Evolutionary conservation across 331 rosid species (phyloP).

Genomic region (Rhamnella rubrinervis): DNA sequence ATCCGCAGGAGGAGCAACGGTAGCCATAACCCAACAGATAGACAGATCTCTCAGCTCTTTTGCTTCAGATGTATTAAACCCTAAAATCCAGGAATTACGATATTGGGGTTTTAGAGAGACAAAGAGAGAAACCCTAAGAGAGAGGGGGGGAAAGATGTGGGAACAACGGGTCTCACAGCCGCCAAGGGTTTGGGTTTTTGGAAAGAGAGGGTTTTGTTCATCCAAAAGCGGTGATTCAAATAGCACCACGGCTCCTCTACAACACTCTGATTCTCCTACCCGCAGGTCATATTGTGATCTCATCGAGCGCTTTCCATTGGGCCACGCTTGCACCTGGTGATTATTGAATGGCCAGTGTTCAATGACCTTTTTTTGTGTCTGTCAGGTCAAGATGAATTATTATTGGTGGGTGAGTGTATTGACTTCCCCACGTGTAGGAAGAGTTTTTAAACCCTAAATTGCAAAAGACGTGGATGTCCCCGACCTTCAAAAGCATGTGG

Average conservation of each 20-base stretch:
- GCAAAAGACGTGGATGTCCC: slow-evolving; percentile 52
- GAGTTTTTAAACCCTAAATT: slow-evolving; percentile 62
- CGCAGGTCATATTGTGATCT: slow-evolving; percentile 44
- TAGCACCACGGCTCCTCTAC: slow-evolving; percentile 71
- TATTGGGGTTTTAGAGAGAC: slow-evolving; percentile 10
- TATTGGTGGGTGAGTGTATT: slow-evolving; percentile 23
- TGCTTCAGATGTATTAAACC: slow-evolving; percentile 3
- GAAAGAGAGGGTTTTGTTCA: slow-evolving; percentile 78
- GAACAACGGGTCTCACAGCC: slow-evolving; percentile 79
- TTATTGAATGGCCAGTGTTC: fast-evolving
- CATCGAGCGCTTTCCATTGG: slow-evolving; percentile 21
- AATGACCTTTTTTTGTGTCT: background rate
- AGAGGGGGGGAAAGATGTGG: slow-evolving; percentile 15
- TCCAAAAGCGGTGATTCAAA: slow-evolving; percentile 94
- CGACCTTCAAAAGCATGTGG: background rate
- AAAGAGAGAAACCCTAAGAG: slow-evolving; percentile 14
- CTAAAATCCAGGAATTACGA: background rate
- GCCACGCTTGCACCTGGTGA: slow-evolving; percentile 20
- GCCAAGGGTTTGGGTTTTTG: slow-evolving; percentile 99
- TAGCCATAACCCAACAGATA: slow-evolving; percentile 57
- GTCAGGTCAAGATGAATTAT: background rate
- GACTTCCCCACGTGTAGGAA: background rate
- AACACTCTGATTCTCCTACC: slow-evolving; percentile 30
- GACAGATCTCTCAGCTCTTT: slow-evolving; percentile 41
- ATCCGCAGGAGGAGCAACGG: slow-evolving; percentile 78